These are phyloP conservation scores for Rhodomyrtus psidioides DNA, from an alignment of 441 rosid genomes.

Conservation along the genomic window DNA sequence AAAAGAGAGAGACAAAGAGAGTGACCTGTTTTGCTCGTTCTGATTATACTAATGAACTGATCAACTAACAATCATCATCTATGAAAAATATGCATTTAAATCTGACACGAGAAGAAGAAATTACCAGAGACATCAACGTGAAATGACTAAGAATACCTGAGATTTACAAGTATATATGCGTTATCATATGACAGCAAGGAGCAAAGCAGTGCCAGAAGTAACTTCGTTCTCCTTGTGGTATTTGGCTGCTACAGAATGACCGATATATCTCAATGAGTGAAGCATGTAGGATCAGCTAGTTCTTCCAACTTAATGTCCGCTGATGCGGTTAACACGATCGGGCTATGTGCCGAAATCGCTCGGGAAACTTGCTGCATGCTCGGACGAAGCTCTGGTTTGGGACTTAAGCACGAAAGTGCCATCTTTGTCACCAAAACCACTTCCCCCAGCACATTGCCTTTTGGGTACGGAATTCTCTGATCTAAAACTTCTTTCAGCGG, in stretches of 20 bases:
- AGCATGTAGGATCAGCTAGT: background rate
- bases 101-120: no score
- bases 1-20: no score
- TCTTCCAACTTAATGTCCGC: background rate
- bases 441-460: background rate
- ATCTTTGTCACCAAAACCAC: background rate
- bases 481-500: slow-evolving; percentile 13
- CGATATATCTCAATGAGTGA: background rate
- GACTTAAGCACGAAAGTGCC: slow-evolving; percentile 8
- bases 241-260: background rate
- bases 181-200: background rate
- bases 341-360: background rate
- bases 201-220: background rate
- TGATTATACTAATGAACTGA: background rate
- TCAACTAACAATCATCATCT: background rate
- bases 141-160: no score
- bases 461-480: slow-evolving; percentile 13
- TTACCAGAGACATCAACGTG: no score
- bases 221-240: slow-evolving; percentile 8
- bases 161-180: slow-evolving; percentile 1
- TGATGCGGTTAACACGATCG: background rate
- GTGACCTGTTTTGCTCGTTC: background rate
- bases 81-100: background rate
- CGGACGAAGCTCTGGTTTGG: slow-evolving; percentile 15
- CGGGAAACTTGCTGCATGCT: slow-evolving; percentile 16